These are phyloP conservation scores for Penicillium brevicompactum DNA, from an alignment of 2,329 filamentous ascomycete genomes.

Conservation along the genomic window DNA sequence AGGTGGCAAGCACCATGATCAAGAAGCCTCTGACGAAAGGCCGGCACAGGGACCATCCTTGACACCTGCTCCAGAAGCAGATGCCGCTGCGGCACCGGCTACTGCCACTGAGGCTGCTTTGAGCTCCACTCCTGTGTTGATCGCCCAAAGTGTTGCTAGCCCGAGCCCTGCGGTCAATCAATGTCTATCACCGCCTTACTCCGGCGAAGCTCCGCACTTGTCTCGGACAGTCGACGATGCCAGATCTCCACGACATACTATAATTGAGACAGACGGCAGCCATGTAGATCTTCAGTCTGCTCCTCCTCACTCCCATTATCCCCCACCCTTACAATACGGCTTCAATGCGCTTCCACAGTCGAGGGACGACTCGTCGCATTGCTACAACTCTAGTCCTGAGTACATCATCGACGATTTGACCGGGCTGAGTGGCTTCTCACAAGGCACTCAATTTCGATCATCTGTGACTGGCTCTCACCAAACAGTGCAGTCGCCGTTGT, in stretches of 20 bases:
- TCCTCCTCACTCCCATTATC: background rate
- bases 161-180: background rate
- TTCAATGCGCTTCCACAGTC: constrained; percentile 5
- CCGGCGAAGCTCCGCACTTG: constrained; percentile 12
- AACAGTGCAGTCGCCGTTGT: constrained; percentile 24
- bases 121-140: background rate
- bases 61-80: background rate
- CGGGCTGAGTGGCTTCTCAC: constrained; percentile 18
- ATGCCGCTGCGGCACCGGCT: background rate
- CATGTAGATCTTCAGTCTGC: background rate
- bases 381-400: constrained; percentile 28
- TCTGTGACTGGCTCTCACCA: constrained; percentile 19
- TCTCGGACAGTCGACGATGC: background rate
- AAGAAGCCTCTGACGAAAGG: background rate
- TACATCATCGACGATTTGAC: constrained; percentile 25
- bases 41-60: background rate
- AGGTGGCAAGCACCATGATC: constrained; percentile 1
- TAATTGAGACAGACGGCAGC: background rate
- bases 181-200: constrained; percentile 11
- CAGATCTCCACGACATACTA: background rate
- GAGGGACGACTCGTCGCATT: constrained; percentile 18
- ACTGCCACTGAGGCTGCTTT: background rate
- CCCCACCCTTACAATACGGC: background rate
- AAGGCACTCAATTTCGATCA: constrained; percentile 10
- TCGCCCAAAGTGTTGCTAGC: background rate